Percentiles rank a stretch among this genome's conserved stretches.
Evolutionary conservation across 805 yeast genomes (phyloP).

Genomic region (Wickerhamiella parazyma): DNA sequence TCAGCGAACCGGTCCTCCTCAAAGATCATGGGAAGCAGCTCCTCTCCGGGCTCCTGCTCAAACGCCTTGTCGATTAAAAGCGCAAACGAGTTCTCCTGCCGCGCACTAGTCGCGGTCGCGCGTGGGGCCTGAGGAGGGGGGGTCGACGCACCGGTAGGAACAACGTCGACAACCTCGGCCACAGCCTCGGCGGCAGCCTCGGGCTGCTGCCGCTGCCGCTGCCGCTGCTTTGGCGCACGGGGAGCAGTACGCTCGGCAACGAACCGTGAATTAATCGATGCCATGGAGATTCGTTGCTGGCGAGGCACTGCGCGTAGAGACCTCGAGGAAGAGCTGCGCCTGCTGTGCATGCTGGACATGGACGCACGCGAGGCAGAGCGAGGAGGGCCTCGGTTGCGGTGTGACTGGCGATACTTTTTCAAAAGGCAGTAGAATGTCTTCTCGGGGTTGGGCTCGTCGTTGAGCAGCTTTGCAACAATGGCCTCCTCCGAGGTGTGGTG

Average conservation of each 20-base stretch:
- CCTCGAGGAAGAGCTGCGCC: slow-evolving; percentile 6
- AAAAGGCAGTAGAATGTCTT: slow-evolving; percentile 69
- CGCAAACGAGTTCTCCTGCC: slow-evolving; percentile 17
- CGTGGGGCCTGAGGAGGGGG: neutral
- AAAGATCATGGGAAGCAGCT: slow-evolving; percentile 28
- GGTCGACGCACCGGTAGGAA: neutral
- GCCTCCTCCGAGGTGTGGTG: slow-evolving; percentile 53
- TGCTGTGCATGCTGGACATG: neutral
- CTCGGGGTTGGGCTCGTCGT: slow-evolving; percentile 52
- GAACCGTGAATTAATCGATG: slow-evolving; percentile 5
- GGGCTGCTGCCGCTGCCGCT: neutral
- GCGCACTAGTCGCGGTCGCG: neutral
- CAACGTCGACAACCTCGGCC: no score
- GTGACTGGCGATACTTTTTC: slow-evolving; percentile 61
- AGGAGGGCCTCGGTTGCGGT: slow-evolving; percentile 18
- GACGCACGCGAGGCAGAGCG: neutral
- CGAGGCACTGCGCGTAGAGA: slow-evolving; percentile 5
- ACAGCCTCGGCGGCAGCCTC: neutral
- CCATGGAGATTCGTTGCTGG: slow-evolving; percentile 7
- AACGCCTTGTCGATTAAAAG: slow-evolving; percentile 23
- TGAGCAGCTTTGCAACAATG: slow-evolving; percentile 39
- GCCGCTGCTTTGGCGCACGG: neutral
- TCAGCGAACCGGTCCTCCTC: slow-evolving; percentile 30
- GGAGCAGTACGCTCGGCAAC: slow-evolving; percentile 8
- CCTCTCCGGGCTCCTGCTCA: slow-evolving; percentile 12